Percentiles rank a stretch among this genome's conserved stretches.
These are phyloP conservation scores for Mucor circinelloides DNA, from an alignment of 371 early-diverging fungal genomes.

Conservation along the genomic window DNA sequence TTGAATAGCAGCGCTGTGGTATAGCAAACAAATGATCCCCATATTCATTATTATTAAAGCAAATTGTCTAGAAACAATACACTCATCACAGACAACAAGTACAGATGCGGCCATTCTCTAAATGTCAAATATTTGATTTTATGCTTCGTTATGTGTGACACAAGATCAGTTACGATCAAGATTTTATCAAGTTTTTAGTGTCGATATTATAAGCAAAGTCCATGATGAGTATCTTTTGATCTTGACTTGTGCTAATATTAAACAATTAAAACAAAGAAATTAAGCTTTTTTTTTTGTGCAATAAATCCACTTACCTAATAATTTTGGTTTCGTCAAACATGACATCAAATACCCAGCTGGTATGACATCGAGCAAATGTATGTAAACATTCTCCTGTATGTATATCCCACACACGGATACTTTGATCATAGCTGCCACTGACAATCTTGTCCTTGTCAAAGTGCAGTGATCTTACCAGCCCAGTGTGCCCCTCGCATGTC, in stretches of 20 bases:
- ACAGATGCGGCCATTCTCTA: too few species aligned
- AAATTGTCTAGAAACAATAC: too few species aligned
- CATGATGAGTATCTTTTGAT: slow-evolving; percentile 77
- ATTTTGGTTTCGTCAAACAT: slow-evolving; percentile 78
- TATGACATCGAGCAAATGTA: slow-evolving; percentile 66
- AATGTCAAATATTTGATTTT: not conserved
- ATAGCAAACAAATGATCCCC: too few species aligned
- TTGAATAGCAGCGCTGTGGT: too few species aligned
- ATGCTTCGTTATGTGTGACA: not conserved
- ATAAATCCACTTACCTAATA: slow-evolving; percentile 50
- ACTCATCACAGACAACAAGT: too few species aligned
- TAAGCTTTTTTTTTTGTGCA: not conserved
- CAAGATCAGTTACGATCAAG: not conserved
- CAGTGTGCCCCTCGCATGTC: slow-evolving; percentile 80
- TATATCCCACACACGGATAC: slow-evolving; percentile 93
- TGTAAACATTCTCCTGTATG: slow-evolving; percentile 34
- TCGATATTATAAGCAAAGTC: slow-evolving; percentile 71
- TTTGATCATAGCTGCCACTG: slow-evolving; percentile 82
- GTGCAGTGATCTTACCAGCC: slow-evolving; percentile 89
- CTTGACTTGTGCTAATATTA: slow-evolving; percentile 64
- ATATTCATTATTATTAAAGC: too few species aligned
- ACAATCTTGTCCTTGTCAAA: slow-evolving; percentile 62
- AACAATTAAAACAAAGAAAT: not conserved
- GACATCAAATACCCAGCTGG: slow-evolving; percentile 93
- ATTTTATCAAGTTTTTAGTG: slow-evolving; percentile 25